phyloP scores from a whole-genome alignment of 192 early-diverging fungal species.

The Umbelopsis sp. region DNA sequence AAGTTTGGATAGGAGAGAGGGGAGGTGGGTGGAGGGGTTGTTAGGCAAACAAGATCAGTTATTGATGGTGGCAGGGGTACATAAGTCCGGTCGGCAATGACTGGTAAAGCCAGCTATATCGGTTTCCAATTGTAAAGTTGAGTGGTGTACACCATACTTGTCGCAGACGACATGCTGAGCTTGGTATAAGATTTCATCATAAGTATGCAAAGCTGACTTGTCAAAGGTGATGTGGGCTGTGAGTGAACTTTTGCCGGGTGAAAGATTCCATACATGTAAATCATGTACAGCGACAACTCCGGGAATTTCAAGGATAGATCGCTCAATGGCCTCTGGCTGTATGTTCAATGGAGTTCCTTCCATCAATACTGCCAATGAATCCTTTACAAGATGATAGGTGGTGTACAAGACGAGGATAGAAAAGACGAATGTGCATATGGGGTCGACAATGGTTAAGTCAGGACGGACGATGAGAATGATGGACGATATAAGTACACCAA shows the following conservation, averaged over 20 bases:
- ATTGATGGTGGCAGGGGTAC: background rate
- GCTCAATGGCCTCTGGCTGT: constrained; percentile 49
- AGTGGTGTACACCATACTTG: constrained; percentile 54
- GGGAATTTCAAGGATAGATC: constrained; percentile 38
- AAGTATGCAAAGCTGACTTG: constrained; percentile 31
- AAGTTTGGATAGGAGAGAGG: no score
- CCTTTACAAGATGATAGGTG: constrained; percentile 64
- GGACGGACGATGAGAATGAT: constrained; percentile 66
- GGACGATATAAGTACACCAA: constrained; percentile 81
- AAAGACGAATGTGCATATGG: constrained; percentile 82
- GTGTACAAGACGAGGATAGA: constrained; percentile 74
- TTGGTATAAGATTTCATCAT: constrained; percentile 50
- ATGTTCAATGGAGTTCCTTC: constrained; percentile 63
- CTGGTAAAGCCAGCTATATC: constrained; percentile 40
- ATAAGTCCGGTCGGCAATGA: constrained; percentile 52
- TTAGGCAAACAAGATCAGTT: background rate
- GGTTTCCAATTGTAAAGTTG: constrained; percentile 56
- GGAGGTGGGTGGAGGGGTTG: no score
- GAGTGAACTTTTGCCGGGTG: constrained; percentile 50
- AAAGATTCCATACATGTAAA: constrained; percentile 59
- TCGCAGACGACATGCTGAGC: constrained; percentile 55
- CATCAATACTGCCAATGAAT: constrained; percentile 72
- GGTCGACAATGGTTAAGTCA: constrained; percentile 65
- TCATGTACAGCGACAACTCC: constrained; percentile 57
- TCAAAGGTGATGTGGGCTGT: constrained; percentile 36